Percentiles rank a stretch among this genome's conserved stretches.
Evolutionary conservation across 176 grass and related monocot species (phyloP).

Genomic region (Luzula sylvatica): DNA sequence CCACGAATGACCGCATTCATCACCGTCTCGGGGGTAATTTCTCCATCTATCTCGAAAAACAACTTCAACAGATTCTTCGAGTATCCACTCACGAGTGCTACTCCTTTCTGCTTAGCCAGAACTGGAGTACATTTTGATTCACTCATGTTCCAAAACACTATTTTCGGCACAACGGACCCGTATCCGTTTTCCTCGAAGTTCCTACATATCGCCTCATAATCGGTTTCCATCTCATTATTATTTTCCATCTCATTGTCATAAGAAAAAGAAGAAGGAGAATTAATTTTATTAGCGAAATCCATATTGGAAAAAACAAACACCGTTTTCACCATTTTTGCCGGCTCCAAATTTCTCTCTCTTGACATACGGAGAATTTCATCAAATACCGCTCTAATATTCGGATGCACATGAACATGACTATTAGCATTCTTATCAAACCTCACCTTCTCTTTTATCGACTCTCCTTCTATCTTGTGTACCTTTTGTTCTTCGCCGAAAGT

Average conservation of each 20-base stretch:
- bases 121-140: slow-evolving; percentile 24
- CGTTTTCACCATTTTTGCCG: slow-evolving; percentile 31
- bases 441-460: slow-evolving; percentile 16
- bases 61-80: slow-evolving; percentile 44
- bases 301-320: slow-evolving; percentile 32
- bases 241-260: neutral
- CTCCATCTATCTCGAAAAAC: slow-evolving; percentile 27
- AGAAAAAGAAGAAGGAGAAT: too few species aligned
- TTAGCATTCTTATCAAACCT: slow-evolving; percentile 3
- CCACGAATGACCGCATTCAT: slow-evolving; percentile 24
- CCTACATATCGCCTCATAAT: slow-evolving; percentile 27
- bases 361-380: slow-evolving; percentile 29
- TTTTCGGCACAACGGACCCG: slow-evolving; percentile 24
- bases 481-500: slow-evolving; percentile 19
- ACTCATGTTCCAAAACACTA: slow-evolving; percentile 68
- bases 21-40: slow-evolving; percentile 11
- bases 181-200: slow-evolving; percentile 26
- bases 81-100: slow-evolving; percentile 37
- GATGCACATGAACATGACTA: slow-evolving; percentile 10
- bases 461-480: slow-evolving; percentile 26
- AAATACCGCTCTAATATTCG: slow-evolving; percentile 38
- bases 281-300: slow-evolving; percentile 17
- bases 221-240: slow-evolving; percentile 21
- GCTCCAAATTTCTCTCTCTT: slow-evolving; percentile 7
- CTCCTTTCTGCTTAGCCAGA: slow-evolving; percentile 21